A percentile compares a stretch with the other conserved stretches of the same genome.
Conservation (phyloP, 1,139 yeast genomes). For the Zygosaccharomyces pseudobailii region DNA sequence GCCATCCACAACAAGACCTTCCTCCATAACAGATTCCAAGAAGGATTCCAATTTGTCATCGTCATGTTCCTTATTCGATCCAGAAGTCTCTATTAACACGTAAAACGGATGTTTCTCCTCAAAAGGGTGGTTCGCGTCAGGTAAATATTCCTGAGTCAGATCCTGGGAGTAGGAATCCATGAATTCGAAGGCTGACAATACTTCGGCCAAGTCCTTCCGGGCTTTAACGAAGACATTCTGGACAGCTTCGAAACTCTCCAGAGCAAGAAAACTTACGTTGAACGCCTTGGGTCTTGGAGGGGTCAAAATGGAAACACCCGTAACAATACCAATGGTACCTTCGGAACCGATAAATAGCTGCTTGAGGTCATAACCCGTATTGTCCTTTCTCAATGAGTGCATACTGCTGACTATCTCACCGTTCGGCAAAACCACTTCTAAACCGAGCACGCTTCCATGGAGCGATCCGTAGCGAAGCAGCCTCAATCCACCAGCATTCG, state of each 20-base stretch:
- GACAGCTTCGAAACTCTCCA: constrained; percentile 75
- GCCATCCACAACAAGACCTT: constrained; percentile 81
- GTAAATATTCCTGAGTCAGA: constrained; percentile 54
- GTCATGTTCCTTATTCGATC: constrained; percentile 84
- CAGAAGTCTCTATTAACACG: constrained; percentile 87
- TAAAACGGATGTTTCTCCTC: constrained; percentile 81
- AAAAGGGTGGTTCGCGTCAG: constrained; percentile 63
- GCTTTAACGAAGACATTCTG: constrained; percentile 79
- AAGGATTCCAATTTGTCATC: constrained; percentile 74
- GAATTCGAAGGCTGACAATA: constrained; percentile 89
- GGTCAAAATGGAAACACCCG: constrained; percentile 85
- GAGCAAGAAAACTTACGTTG: constrained; percentile 86
- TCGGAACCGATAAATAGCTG: constrained; percentile 91
- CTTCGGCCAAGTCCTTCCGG: constrained; percentile 72
- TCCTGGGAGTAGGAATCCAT: constrained; percentile 80
- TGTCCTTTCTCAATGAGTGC: constrained; percentile 83
- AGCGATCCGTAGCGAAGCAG: constrained; percentile 84
- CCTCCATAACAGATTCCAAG: constrained; percentile 79
- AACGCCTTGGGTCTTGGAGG: constrained; percentile 87
- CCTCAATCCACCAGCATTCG: constrained; percentile 94
- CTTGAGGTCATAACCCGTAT: constrained; percentile 89
- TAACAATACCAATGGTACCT: constrained; percentile 85
- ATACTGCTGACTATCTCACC: constrained; percentile 79
- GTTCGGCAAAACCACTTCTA: constrained; percentile 87
- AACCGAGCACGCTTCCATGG: constrained; percentile 87